Evolutionary conservation across 2,329 filamentous ascomycete genomes (phyloP), one percentile per base, ranked within the genome.

Genomic region (Colletotrichum kahawae): DNA sequence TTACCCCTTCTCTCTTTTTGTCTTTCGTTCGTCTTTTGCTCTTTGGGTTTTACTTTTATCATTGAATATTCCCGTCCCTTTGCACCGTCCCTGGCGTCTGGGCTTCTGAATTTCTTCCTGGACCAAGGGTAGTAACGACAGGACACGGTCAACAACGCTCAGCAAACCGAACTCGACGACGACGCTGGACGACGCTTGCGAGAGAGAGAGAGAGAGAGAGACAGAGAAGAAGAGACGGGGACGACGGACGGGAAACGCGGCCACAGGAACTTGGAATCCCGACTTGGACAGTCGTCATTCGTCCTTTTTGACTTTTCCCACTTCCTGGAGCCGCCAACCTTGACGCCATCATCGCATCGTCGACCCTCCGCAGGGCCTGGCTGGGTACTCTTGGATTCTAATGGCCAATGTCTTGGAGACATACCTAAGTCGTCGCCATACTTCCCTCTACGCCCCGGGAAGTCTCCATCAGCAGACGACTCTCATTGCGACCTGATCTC

Each of bases 321-420:
- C 29, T 67, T 63, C 54, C 51, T 48, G 31, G 31, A 51, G 33
- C 31, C 12, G 57, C 31, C 36, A 38, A 56, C 33, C n/a, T 65
- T 74, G 21, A 56, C 43, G 63, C 68, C 56, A 66, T 54, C 60
- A 62, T 63, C 38, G 43, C 33, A 66, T 43, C 31, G 24, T 71
- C 72, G 27, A 75, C 27, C n/a, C 14, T 48, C 21, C 24, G 34
- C 43, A 33, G 29, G 63, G 56, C 57, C 38, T 57, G 69, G 48
- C 57, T 64, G 34, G 27, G 27, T 64, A 72, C 34, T 64, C 48
- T 59, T 10, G 38, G 56, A 63, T 60, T 64, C 74, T 76, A 69
- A 76, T 76, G 74, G 74, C 74, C 64, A 57, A 74, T 62, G 65
- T 56, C 38, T 70, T 62, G 59, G 6, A 48, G 48, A 29, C 65